Base-by-base conservation (phyloP, 2,329 filamentous ascomycete genomes). In the Coleophoma cylindrospora region DNA sequence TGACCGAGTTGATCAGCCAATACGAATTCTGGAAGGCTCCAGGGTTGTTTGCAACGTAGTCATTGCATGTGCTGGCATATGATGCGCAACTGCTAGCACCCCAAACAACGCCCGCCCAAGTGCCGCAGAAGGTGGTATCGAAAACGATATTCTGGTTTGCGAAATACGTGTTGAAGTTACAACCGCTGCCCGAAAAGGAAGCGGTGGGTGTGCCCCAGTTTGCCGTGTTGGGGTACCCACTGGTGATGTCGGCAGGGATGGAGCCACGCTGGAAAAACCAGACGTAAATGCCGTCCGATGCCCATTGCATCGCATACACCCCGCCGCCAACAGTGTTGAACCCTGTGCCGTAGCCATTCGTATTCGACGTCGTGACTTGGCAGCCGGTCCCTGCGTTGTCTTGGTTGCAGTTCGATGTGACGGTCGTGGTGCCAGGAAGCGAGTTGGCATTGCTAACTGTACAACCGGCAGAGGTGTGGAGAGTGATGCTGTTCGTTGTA, bases 121-220 rank as follows among this genome's bases (percentile, higher is more conserved):
- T 81, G 22, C 89, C 89, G 62, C 89, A 94, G 64, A 94, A 89
- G 47, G 87, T 82, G 15, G 61, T 91, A 61, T 90, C 83, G 59
- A 91, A 78, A 38, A 89, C 83, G 50, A 95, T 79, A 56, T 80
- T 81, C 74, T 91, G 79, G 47, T 85, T 72, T 48, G 72, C 75
- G 68, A 92, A 91, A 58, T 81, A 77, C 0, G 68, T 66, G 52
- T 83, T 73, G 51, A 90, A 81, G 27, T 89, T 74, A 62, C 90
- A 95, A 22, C 62, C 64, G 13, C 65, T 60, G 2, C 74, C 87
- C 15, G 70, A 64, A 63, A 92, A 95, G 6, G 79, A 68, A 1
- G 86, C 88, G 8, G 81, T 68, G 0, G 90, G 89, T 1, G 72
- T 70, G 0, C 84, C 86, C 89, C 89, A 95, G 14, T 63, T 67